A percentile compares a stretch with the other conserved stretches of the same genome.
Conservation (phyloP, 805 yeast species). For the Ogataea trehalophila region DNA sequence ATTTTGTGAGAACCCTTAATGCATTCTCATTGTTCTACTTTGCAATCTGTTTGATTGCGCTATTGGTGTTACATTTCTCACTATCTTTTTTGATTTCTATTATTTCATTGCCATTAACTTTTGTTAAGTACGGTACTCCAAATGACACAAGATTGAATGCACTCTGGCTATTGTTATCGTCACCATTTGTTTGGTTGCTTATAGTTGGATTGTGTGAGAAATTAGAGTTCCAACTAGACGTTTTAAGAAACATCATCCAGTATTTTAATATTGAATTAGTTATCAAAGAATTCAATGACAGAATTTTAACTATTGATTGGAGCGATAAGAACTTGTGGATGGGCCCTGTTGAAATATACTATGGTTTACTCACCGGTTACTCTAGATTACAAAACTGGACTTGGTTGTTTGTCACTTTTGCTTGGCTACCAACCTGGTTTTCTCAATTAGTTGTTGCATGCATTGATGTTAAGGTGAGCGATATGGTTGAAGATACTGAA, state of each 20-base stretch:
- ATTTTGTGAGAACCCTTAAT: conserved; percentile 21
- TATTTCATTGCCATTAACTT: conserved; percentile 69
- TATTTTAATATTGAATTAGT: conserved; percentile 19
- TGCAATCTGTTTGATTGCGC: conserved; percentile 64
- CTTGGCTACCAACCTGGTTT: conserved; percentile 86
- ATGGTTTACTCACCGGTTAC: conserved; percentile 60
- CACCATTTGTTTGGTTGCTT: conserved; percentile 27
- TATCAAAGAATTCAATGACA: conserved; percentile 13
- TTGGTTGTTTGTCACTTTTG: conserved; percentile 66
- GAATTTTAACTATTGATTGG: conserved; percentile 13
- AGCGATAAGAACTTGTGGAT: conserved; percentile 15
- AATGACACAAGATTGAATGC: conserved; percentile 12
- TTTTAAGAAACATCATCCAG: conserved; percentile 28
- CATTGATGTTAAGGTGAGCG: conserved; percentile 15
- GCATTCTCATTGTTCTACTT: conserved; percentile 44
- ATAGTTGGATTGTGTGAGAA: conserved; percentile 23
- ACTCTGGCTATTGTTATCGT: conserved; percentile 26
- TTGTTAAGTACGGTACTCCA: conserved; percentile 38
- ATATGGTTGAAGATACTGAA: conserved; percentile 2
- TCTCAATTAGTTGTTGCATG: conserved; percentile 21
- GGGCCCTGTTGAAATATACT: conserved; percentile 38
- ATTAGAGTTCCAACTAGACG: conserved; percentile 25
- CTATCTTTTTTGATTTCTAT: conserved; percentile 70
- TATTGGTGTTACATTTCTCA: conserved; percentile 80
- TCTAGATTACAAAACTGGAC: conserved; percentile 74